Evolutionary conservation across 2,329 filamentous ascomycete species (phyloP), one percentile per base, ranked within the genome.

Genomic region (Fusarium paranaense): DNA sequence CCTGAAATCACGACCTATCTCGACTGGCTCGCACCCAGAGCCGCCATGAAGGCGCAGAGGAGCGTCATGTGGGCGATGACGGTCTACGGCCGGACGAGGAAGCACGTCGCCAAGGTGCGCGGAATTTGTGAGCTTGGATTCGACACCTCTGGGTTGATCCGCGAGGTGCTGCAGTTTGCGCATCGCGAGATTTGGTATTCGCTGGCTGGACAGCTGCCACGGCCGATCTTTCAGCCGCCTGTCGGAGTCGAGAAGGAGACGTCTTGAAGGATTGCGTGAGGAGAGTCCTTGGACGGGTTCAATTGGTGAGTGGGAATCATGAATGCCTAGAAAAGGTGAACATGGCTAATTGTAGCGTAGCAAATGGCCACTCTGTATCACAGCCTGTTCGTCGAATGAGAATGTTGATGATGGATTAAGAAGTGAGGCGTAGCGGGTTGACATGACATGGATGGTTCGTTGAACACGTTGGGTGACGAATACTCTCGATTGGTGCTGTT

Each of bases 41-140:
- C 78, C 14, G 76, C 78, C 8, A 61, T 61, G 11, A 75, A 75
- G 25, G 73, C 81, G 5, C 64, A 70, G 16, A 63, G 78, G 2
- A 80, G 74, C 62, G 81, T 79, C 27, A 68, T 79, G 45, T 83
- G 81, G 80, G 81, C 78, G 2, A 75, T 73, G 4, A 74, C 74
- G 20, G 74, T 79, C 22, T 82, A 78, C 33, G 65, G 80, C 11
- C 79, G 80, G 25, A 70, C 71, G 4, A 76, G 81, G 22, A 59
- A 69, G 32, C 79, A 81, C 64, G 62, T 80, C 6, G 75, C 75
- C 8, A 69, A 70, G 45, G 38, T 67, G 6, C 52, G 69, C 11
- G 69, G 64, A 2, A 38, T 33, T 14, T 65, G 62, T 25, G 69
- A 75, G 25, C 20, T 45, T 11, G 70, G 57, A 3, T 82, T 82